Base-by-base conservation (phyloP, 768 basidiomycete genomes). In the Boletus vinaceobasis region DNA sequence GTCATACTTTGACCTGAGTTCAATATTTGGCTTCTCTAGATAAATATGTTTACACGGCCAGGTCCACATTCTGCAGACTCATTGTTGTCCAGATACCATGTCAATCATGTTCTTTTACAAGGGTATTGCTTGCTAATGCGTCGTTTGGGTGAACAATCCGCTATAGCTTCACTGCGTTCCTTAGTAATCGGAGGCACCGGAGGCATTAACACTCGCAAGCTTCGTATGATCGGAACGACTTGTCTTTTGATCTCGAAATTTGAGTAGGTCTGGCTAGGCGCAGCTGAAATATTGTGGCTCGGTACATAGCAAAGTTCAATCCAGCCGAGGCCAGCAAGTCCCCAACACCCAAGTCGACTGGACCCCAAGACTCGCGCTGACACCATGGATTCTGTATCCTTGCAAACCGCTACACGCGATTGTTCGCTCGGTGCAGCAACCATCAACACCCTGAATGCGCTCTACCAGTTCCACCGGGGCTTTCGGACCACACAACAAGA, bases 381-480 rank as follows among this genome's bases (percentile, higher is more conserved):
- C n/a, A 9, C 9, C 19, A 58, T 59, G 56, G 27, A 3, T 19
- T 39, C 53, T 3, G 3, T 61, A 26, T 44, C 55, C 33, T 21
- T 58, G 23, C 55, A 49, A 33, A 47, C 50, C n/a, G 50, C 57
- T 26, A 43, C 37, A 7, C 36, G 36, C 48, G 33, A 52, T 15
- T 11, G 5, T 13, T 47, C 55, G 40, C 48, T 40, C 19, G 46
- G 40, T 42, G 38, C 48, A 23, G 55, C 49, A 32, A 35, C 43
- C 23, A 17, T 43, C 35, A 56, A 48, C 50, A 61, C 61, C 39
- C 54, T 63, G 37, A 44, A 36, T 13, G 32, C 48, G 21, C 54
- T 58, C 32, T 50, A 57, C 26, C 50, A 29, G 9, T 39, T 36
- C 23, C 52, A 43, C 23, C 23, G 21, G 19, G 17, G 27, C 14